These are phyloP conservation scores for Dioscorea alata DNA, from an alignment of 106 monocot genomes.

Conservation along the genomic window DNA sequence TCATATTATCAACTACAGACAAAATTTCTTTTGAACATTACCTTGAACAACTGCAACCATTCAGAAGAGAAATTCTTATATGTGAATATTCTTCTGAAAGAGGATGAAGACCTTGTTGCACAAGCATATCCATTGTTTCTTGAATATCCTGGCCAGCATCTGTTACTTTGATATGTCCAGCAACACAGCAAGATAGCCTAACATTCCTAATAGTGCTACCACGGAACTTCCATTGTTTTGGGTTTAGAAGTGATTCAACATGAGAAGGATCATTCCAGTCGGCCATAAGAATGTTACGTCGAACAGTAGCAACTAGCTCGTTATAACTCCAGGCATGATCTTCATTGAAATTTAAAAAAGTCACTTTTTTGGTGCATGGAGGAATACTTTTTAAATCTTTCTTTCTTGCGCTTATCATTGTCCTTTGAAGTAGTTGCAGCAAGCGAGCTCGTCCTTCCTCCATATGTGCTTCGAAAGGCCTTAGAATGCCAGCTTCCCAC, in stretches of 20 bases:
- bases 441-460: conserved; percentile 67
- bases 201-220: conserved; percentile 76
- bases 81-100: conserved; percentile 62
- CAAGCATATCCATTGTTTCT: conserved; percentile 90
- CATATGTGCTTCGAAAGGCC: conserved; percentile 75
- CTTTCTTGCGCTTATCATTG: conserved; percentile 96
- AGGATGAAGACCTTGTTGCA: conserved; percentile 76
- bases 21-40: conserved; percentile 18
- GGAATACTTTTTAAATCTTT: conserved; percentile 76
- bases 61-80: conserved; percentile 58
- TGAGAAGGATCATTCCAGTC: conserved; percentile 99
- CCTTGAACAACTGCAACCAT: conserved; percentile 90
- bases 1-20: conserved; percentile 4
- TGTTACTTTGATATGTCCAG: conserved; percentile 89
- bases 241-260: conserved; percentile 98
- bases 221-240: conserved; percentile 95
- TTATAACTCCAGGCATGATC: conserved; percentile 92
- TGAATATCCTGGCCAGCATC: conserved; percentile 94
- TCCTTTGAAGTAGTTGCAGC: conserved; percentile 56
- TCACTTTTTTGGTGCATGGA: conserved; percentile 74
- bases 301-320: conserved; percentile 80
- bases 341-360: conserved; percentile 68
- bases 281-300: conserved; percentile 94
- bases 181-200: conserved; percentile 92
- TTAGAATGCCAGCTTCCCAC: conserved; percentile 85